Base-by-base conservation (phyloP, 2,329 filamentous ascomycete species). In the Chrysoporthe cubensis region DNA sequence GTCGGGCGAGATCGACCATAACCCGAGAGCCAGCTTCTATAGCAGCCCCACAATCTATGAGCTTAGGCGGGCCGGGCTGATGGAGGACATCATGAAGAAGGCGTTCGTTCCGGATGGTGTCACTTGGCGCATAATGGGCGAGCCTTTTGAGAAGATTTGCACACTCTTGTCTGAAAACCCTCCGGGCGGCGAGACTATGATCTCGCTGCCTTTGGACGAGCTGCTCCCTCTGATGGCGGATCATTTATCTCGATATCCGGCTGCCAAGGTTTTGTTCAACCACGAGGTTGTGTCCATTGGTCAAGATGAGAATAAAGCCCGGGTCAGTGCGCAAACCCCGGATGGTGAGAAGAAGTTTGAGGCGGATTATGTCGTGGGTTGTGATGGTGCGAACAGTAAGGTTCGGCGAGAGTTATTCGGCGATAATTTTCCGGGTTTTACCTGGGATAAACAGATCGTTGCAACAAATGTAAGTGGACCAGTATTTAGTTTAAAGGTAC, bases 391-490 rank as follows among this genome's bases (percentile, higher is more conserved):
- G 2, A 78, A 77, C 48, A 80, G 78, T 68, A 77, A 71, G 70
- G 73, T 83, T 4, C 76, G 82, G 32, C 76, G 77, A n/a, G 74
- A 75, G 52, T 69, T 83, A 13, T 81, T 81, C 72, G 80, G 80
- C 21, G 73, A 74, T 48, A 64, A 74, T 43, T 85, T 83, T 71
- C 82, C 82, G 0, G 80, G 83, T 1, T 80, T 82, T 72, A 86
- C 84, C 0, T 80, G 83, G 75, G 77, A 83, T 62, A 77, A 80
- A 65, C 82, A 84, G 69, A 83, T 86, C 64, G 76, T 85, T 6
- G 83, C 83, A 32, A 85, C 83, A 5, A 85, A 86, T 76, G 82
- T 82, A 70, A 67, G 65, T 21, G 2, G 4, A n/a, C 18, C 32
- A 13, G 34, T 1, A 37, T 34, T 14, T 7, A 4, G 9, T 8